These are phyloP conservation scores for Hypoxylon cercidicola DNA, from an alignment of 495 filamentous ascomycete genomes.

Conservation along the genomic window DNA sequence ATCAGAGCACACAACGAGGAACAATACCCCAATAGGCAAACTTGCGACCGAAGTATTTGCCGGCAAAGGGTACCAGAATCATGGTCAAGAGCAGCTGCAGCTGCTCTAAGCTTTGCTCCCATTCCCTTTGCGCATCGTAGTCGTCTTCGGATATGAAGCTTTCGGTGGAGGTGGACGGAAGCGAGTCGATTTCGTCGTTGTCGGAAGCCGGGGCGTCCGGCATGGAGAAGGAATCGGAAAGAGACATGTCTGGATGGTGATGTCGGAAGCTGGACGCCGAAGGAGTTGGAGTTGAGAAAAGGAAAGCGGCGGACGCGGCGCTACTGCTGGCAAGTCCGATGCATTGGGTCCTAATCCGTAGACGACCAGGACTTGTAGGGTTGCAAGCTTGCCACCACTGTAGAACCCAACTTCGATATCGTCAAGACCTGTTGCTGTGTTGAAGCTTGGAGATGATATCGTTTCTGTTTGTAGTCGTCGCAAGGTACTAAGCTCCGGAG, in stretches of 20 bases:
- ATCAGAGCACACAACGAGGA: not conserved
- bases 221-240: constrained; percentile 57
- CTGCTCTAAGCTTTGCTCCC: constrained; percentile 92
- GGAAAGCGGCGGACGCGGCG: constrained; percentile 40
- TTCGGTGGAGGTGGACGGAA: constrained; percentile 76
- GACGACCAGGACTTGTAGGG: constrained; percentile 42
- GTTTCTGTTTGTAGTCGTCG: constrained; percentile 15
- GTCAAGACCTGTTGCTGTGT: constrained; percentile 6
- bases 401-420: constrained; percentile 3
- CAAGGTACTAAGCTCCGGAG: constrained; percentile 12
- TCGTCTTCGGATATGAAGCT: constrained; percentile 67
- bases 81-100: constrained; percentile 90
- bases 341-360: constrained; percentile 56
- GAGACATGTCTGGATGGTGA: constrained; percentile 47
- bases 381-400: constrained; percentile 16
- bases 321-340: constrained; percentile 42
- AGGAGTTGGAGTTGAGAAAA: not conserved
- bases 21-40: constrained; percentile 94
- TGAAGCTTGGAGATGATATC: constrained; percentile 10
- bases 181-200: constrained; percentile 79
- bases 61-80: constrained; percentile 91
- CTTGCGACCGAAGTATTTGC: constrained; percentile 91
- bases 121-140: constrained; percentile 90
- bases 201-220: constrained; percentile 56
- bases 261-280: constrained; percentile 5